These are phyloP conservation scores for Opeltia flavorubescens DNA, from an alignment of 495 filamentous ascomycete species.

Conservation along the genomic window DNA sequence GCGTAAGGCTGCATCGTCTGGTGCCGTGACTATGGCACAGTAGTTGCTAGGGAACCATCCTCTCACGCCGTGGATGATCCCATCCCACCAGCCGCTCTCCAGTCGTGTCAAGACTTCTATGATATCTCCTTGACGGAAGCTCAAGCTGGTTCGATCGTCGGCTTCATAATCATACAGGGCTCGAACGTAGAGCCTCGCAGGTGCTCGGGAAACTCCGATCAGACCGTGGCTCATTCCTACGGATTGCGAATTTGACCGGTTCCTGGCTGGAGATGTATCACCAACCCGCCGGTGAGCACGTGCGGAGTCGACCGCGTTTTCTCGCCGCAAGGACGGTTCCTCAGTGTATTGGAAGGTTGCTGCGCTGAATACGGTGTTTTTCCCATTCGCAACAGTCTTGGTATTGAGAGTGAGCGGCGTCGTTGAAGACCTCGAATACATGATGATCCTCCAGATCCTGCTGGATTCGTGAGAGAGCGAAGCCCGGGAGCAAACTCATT, in stretches of 20 bases:
- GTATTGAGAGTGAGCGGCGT: conserved; percentile 12
- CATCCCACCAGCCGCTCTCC: conserved; percentile 99
- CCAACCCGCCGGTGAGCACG: background rate
- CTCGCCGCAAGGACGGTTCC: conserved; percentile 23
- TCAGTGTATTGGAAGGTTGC: conserved; percentile 35
- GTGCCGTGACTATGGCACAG: conserved; percentile 67
- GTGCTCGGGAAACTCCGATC: conserved; percentile 50
- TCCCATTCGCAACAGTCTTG: conserved; percentile 9
- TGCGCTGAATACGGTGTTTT: conserved; percentile 15
- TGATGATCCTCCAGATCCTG: conserved; percentile 1
- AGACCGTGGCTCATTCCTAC: conserved; percentile 50
- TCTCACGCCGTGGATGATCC: conserved; percentile 80
- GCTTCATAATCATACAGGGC: conserved; percentile 96
- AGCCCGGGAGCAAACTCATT: conserved; percentile 49
- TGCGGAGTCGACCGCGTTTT: conserved; percentile 16
- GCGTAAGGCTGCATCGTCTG: conserved; percentile 42
- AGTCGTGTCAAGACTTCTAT: conserved; percentile 97
- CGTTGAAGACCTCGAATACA: conserved; percentile 7
- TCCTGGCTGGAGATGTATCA: conserved; percentile 15
- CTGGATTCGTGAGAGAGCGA: conserved; percentile 85
- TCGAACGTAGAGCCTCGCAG: conserved; percentile 77
- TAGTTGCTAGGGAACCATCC: conserved; percentile 99
- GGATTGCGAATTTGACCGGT: conserved; percentile 13
- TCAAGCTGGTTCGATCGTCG: conserved; percentile 90
- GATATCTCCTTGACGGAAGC: conserved; percentile 87